Base-by-base conservation (phyloP, 2,329 filamentous ascomycete species). In the Laburnicola sp. region DNA sequence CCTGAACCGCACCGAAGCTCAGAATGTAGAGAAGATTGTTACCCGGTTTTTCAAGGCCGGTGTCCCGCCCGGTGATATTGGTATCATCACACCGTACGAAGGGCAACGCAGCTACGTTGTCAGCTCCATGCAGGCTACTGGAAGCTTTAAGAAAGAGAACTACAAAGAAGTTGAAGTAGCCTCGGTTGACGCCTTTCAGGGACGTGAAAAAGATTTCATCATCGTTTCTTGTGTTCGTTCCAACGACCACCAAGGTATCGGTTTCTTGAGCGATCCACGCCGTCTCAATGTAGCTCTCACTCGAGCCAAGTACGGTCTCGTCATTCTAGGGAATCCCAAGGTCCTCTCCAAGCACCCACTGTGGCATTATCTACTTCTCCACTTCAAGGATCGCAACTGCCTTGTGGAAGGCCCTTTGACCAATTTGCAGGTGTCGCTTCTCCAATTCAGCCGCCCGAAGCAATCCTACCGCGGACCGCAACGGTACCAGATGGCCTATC, bases 91-190 rank as follows among this genome's bases (percentile, higher is more conserved):
- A 11, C 94, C 94, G 48, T 99, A 99, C 73, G 94, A 99, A 76
- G 94, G 94, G 51, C 94, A 99, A 76, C 88, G 94, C 68, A 97
- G 92, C 76, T 99, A 96, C 72, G 92, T 99, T 59, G 94, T 99
- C 52, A 96, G 90, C 70, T 97, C 93, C n/a, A 97, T 99, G 93
- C 94, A 99, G 75, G 91, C 93, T 57, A 94, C 89, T 9, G 94
- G 94, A 45, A 95, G 90, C 0, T 97, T 95, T 80, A 97, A 96
- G 79, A 99, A 99, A 78, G 94, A 99, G 71, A 85, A 88, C 65
- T 99, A 99, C 80, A 97, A 97, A 76, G 93, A 97, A 68, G 93
- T 99, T 23, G 94, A 99, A 73, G 94, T 99, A 35, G 94, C 94
- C 3, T 97, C 93, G 0, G 94, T 99, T 32, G 94, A 99, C 78